These are phyloP conservation scores for Fusarium sp. DNA, from an alignment of 2,329 filamentous ascomycete genomes.

Conservation along the genomic window DNA sequence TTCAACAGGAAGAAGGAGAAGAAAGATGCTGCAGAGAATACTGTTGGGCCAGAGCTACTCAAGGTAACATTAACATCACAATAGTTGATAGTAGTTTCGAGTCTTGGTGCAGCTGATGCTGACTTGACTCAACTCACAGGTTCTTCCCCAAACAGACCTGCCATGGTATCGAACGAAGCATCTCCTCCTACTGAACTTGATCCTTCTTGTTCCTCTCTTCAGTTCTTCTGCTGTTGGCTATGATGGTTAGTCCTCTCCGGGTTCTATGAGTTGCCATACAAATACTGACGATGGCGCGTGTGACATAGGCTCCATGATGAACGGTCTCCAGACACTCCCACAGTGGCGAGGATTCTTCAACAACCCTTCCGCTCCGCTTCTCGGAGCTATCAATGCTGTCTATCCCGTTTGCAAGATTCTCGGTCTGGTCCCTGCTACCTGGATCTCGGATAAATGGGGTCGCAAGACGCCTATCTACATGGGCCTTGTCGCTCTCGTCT, in stretches of 20 bases:
- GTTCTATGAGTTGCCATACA: not conserved
- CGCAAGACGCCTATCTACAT: slow-evolving; percentile 51
- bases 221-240: slow-evolving; percentile 55
- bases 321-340: slow-evolving; percentile 54
- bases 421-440: slow-evolving; percentile 48
- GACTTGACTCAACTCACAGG: slow-evolving; percentile 2
- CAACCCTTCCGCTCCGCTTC: slow-evolving; percentile 46
- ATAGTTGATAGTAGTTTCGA: not conserved
- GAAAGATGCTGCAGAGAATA: not conserved
- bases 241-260: slow-evolving; percentile 47
- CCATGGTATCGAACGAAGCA: slow-evolving; percentile 56
- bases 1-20: not conserved
- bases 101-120: not conserved
- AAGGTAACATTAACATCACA: not conserved
- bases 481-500: slow-evolving; percentile 46
- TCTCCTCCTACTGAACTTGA: slow-evolving; percentile 54
- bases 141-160: slow-evolving; percentile 52
- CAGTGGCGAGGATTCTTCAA: slow-evolving; percentile 55
- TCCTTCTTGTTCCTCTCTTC: slow-evolving; percentile 54
- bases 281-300: not conserved
- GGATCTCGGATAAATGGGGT: slow-evolving; percentile 52
- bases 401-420: slow-evolving; percentile 53
- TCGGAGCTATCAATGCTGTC: slow-evolving; percentile 51
- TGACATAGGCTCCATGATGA: slow-evolving; percentile 51
- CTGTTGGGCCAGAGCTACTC: not conserved